A percentile compares a stretch with the other conserved stretches of the same genome.
Conservation (phyloP, 176 grass and related monocot genomes). For the Eragrostis curvula region DNA sequence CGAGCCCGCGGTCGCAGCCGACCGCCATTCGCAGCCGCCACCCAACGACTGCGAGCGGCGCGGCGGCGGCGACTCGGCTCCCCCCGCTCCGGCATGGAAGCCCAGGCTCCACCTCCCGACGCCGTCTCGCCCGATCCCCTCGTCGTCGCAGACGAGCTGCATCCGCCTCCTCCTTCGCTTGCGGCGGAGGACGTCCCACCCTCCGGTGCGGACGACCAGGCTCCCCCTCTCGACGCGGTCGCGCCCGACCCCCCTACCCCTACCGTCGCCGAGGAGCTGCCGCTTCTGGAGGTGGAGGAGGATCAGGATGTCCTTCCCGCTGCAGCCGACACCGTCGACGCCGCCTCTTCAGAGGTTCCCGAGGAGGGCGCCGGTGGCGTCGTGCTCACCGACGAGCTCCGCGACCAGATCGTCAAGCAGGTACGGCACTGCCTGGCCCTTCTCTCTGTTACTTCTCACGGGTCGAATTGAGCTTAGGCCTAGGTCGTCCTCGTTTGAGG, state of each 20-base stretch:
- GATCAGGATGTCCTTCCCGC: slow-evolving; percentile 19
- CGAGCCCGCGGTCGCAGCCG: slow-evolving; percentile 27
- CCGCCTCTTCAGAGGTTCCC: neutral
- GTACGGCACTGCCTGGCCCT: slow-evolving; percentile 11
- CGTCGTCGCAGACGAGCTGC: neutral
- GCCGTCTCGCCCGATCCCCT: slow-evolving; percentile 2
- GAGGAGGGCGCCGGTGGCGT: slow-evolving; percentile 16
- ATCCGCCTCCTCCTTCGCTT: neutral
- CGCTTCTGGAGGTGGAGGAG: slow-evolving; percentile 11
- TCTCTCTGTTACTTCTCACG: neutral
- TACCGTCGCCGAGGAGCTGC: slow-evolving; percentile 11
- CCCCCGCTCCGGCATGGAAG: slow-evolving; percentile 45
- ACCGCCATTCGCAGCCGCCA: slow-evolving; percentile 36
- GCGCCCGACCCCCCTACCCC: neutral
- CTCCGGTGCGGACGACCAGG: neutral
- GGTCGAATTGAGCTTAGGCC: too few relatives aligned
- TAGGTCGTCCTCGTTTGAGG: neutral
- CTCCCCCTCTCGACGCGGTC: neutral
- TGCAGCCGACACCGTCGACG: neutral
- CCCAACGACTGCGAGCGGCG: slow-evolving; percentile 6
- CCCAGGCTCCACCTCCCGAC: slow-evolving; percentile 16
- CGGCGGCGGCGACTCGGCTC: slow-evolving; percentile 42
- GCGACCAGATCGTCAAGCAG: slow-evolving; percentile 81
- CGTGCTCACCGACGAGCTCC: slow-evolving; percentile 73
- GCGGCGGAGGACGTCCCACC: neutral